Evolutionary conservation across 2,329 filamentous ascomycete species (phyloP).

Genomic region (Teratosphaeria viscida): DNA sequence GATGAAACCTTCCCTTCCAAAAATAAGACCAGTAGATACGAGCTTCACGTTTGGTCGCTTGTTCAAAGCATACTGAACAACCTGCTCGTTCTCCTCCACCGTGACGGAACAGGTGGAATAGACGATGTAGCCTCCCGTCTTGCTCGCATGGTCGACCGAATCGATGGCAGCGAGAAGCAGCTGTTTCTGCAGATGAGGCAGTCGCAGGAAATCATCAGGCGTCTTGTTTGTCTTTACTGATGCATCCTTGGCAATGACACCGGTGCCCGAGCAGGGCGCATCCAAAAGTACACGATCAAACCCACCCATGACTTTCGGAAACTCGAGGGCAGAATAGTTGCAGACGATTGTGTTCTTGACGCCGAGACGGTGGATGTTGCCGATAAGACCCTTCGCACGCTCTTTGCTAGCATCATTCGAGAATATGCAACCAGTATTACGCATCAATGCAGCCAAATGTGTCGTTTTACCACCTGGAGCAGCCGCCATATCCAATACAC

Average conservation of each 20-base stretch:
- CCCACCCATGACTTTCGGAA: conserved; percentile 86
- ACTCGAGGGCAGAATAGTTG: conserved; percentile 89
- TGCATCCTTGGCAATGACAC: conserved; percentile 93
- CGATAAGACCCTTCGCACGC: conserved; percentile 91
- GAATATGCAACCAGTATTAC: conserved; percentile 90
- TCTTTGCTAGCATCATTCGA: conserved; percentile 94
- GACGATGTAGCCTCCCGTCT: conserved; percentile 88
- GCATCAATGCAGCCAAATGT: conserved; percentile 92
- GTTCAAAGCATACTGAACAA: conserved; percentile 85
- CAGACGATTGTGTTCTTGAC: conserved; percentile 91
- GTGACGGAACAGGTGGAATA: conserved; percentile 96
- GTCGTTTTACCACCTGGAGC: conserved; percentile 95
- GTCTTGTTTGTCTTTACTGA: conserved; percentile 98
- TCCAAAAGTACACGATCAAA: conserved; percentile 93
- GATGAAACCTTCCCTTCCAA: conserved; percentile 87
- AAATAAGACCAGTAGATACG: conserved; percentile 80
- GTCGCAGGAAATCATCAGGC: conserved; percentile 82
- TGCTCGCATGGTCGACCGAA: conserved; percentile 80
- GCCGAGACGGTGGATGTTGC: conserved; percentile 91
- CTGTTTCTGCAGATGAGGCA: conserved; percentile 93
- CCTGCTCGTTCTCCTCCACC: conserved; percentile 85
- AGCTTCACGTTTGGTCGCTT: conserved; percentile 90
- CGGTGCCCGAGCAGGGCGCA: conserved; percentile 90
- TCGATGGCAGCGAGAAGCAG: conserved; percentile 87
- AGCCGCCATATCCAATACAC: conserved; percentile 87